Conservation (phyloP, 768 basidiomycete species). For the Mycena floridula region DNA sequence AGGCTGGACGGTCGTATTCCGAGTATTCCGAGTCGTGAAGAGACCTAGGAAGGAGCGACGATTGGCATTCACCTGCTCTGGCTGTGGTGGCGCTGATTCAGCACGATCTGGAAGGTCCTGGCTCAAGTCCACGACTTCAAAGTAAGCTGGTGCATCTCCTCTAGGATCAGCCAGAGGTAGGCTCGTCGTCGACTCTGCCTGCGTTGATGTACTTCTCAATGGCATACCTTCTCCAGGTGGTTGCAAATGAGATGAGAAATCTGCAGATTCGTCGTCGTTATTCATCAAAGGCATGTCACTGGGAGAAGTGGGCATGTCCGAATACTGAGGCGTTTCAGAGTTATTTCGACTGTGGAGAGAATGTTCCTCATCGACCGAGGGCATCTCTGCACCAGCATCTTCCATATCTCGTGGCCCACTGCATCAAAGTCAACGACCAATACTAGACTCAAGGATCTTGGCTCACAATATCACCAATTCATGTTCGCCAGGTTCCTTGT, state of each 20-base stretch:
- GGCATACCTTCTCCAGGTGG: slow-evolving; percentile 14
- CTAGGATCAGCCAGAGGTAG: slow-evolving; percentile 30
- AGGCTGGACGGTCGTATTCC: too few relatives aligned
- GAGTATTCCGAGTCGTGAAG: too few relatives aligned
- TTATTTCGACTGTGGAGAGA: slow-evolving; percentile 22
- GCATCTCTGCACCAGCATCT: slow-evolving; percentile 40
- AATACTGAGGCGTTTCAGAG: slow-evolving; percentile 26
- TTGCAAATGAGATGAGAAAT: not conserved
- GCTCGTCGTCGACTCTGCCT: slow-evolving; percentile 15
- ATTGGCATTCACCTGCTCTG: not conserved
- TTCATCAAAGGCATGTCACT: slow-evolving; percentile 37
- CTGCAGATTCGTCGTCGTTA: slow-evolving; percentile 8
- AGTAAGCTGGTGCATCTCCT: slow-evolving; percentile 67
- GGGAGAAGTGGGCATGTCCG: slow-evolving; percentile 32
- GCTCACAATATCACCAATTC: slow-evolving; percentile 81
- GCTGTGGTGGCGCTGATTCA: slow-evolving; percentile 8
- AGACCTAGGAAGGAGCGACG: too few relatives aligned
- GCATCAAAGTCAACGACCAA: slow-evolving; percentile 22
- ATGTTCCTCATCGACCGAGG: slow-evolving; percentile 33
- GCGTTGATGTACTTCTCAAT: slow-evolving; percentile 3
- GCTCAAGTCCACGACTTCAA: slow-evolving; percentile 39
- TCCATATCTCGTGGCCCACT: slow-evolving; percentile 52
- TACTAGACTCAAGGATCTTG: too few relatives aligned
- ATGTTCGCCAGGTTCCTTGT: slow-evolving; percentile 78
- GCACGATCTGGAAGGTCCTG: too few relatives aligned